phyloP scores from a whole-genome alignment of 805 yeast genomes.

The Candida orba region DNA sequence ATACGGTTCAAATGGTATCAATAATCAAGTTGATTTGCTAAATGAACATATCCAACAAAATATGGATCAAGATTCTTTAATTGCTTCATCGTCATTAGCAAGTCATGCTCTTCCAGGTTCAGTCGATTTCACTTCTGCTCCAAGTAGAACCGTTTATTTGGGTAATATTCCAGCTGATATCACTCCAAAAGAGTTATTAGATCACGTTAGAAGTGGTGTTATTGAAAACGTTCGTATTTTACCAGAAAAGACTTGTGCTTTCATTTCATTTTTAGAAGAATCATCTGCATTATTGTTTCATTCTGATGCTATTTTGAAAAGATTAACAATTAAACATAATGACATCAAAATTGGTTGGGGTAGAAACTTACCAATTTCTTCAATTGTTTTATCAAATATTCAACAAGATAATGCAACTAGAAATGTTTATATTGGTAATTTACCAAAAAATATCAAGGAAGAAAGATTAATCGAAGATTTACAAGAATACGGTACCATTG shows the following conservation, averaged over 20 bases:
- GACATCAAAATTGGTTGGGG: slow-evolving; percentile 95
- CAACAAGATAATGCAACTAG: slow-evolving; percentile 86
- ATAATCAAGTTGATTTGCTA: not conserved
- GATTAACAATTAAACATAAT: slow-evolving; percentile 70
- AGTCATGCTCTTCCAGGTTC: not conserved
- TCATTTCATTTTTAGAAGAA: slow-evolving; percentile 82
- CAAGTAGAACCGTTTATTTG: slow-evolving; percentile 81
- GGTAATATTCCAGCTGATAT: slow-evolving; percentile 84
- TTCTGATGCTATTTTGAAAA: slow-evolving; percentile 84
- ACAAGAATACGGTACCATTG: slow-evolving; percentile 72
- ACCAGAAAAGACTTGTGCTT: slow-evolving; percentile 86
- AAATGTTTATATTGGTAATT: slow-evolving; percentile 82
- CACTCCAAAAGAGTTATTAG: slow-evolving; percentile 73
- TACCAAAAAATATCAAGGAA: slow-evolving; percentile 61
- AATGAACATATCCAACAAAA: not conserved
- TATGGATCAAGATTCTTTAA: slow-evolving; percentile 6
- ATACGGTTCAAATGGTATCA: not conserved
- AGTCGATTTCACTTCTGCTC: slow-evolving; percentile 37
- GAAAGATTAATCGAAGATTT: slow-evolving; percentile 62
- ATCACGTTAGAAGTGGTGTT: slow-evolving; percentile 87
- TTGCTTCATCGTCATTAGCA: not conserved
- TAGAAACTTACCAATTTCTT: slow-evolving; percentile 64
- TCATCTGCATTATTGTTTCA: slow-evolving; percentile 86
- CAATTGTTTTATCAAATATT: slow-evolving; percentile 69
- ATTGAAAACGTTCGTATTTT: slow-evolving; percentile 72